Base-by-base conservation (phyloP, 1,284 basidiomycete genomes). In the Heterobasidion irregulare region DNA sequence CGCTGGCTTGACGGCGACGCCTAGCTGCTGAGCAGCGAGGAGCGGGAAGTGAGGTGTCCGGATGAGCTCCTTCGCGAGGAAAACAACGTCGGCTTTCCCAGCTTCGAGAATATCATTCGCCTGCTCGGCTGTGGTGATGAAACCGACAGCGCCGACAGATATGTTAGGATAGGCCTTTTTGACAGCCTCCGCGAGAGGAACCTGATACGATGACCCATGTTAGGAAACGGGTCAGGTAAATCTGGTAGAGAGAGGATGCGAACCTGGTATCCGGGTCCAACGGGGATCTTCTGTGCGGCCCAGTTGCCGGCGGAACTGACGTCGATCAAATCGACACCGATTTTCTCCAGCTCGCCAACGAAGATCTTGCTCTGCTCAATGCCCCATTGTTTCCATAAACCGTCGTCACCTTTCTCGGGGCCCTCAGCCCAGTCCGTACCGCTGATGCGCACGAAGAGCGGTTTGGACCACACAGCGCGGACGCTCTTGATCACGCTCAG, bases 401-500 rank as follows among this genome's bases (percentile, higher is more conserved):
- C 83, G 26, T 79, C 70, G 26, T 74, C 72, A 54, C 74, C 74
- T 61, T 78, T 75, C 64, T 89, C 86, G 2, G 82, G 80, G 0
- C 82, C 80, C 56, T 85, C 82, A n/a, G 82, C 82, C 87, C 87
- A 92, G 61, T 94, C 89, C 3, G 77, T 78, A 8, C 86, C 89
- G 60, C 82, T 85, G 56, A 93, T 75, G 53, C 89, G 78, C 53
- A 86, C 80, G 67, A 92, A 89, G 6, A 94, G 73, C 2, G 89
- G 89, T 58, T 82, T 83, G 4, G 65, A 57, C 85, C 86, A 90
- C 8, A 70, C 76, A 38, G 72, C 70, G 12, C 89, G 80, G 44
- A 80, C 69, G 36, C 73, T 66, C 47, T 77, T 64, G 53, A 80
- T 69, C 49, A 92, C 60, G 51, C 82, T 80, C 43, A 90, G 72